A percentile compares a stretch with the other conserved stretches of the same genome.
phyloP scores from a whole-genome alignment of 148 eudicot species.

The Euryodendron excelsum region DNA sequence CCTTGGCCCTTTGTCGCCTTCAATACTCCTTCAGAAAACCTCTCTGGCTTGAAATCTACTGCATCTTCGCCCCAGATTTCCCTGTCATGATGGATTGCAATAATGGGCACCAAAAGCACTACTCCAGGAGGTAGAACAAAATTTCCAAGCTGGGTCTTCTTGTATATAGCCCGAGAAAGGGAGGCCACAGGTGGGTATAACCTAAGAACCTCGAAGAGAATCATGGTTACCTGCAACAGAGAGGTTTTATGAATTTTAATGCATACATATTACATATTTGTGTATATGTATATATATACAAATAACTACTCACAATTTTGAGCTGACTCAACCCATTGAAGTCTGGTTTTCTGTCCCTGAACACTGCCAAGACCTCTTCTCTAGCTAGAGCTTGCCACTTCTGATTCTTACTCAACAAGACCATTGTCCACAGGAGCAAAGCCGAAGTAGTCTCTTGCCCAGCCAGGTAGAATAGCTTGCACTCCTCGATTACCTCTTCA shows the following conservation, averaged over 20 bases:
- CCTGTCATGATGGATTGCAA: conserved; percentile 32
- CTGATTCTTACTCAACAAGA: conserved; percentile 7
- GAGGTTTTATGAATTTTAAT: too few relatives aligned
- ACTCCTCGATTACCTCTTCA: conserved; percentile 10
- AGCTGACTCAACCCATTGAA: background rate
- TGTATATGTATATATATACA: background rate
- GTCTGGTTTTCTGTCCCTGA: background rate
- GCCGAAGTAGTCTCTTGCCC: conserved; percentile 1
- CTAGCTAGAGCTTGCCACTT: conserved; percentile 16
- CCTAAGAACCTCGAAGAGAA: conserved; percentile 45
- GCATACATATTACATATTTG: too few relatives aligned
- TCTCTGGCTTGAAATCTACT: conserved; percentile 50
- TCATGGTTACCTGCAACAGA: conserved; percentile 41
- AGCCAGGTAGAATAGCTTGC: conserved; percentile 7
- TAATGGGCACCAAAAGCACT: conserved; percentile 21
- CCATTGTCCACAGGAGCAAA: conserved; percentile 13
- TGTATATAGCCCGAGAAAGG: conserved; percentile 1
- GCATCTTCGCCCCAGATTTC: conserved; percentile 59
- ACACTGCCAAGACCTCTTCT: conserved; percentile 11
- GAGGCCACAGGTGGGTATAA: conserved; percentile 35
- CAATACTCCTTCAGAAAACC: conserved; percentile 49
- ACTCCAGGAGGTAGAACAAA: conserved; percentile 36
- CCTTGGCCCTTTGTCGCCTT: conserved; percentile 37
- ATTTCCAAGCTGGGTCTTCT: conserved; percentile 33
- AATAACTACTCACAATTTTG: conserved; percentile 1